A percentile compares a stretch with the other conserved stretches of the same genome.
phyloP scores from a whole-genome alignment of 2,329 filamentous ascomycete species.

The Pseudocercospora ulei region DNA sequence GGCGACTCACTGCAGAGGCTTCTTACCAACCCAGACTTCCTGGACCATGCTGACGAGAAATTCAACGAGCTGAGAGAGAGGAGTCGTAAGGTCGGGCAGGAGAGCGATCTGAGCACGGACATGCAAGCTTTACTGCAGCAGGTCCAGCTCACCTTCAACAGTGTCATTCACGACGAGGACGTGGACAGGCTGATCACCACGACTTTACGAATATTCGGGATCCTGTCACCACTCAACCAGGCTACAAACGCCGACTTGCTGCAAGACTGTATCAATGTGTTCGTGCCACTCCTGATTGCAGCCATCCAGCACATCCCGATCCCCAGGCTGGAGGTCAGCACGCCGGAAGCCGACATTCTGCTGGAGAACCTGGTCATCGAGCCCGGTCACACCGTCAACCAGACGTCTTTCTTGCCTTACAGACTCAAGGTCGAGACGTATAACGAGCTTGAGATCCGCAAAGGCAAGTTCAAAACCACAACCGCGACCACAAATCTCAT shows the following conservation, averaged over 20 bases:
- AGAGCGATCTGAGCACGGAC: slow-evolving; percentile 61
- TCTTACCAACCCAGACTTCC: slow-evolving; percentile 75
- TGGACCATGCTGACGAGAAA: slow-evolving; percentile 62
- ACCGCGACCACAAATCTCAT: slow-evolving; percentile 58
- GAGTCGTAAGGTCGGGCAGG: slow-evolving; percentile 49
- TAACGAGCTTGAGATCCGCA: slow-evolving; percentile 78
- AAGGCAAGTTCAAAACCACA: slow-evolving; percentile 61
- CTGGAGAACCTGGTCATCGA: slow-evolving; percentile 86
- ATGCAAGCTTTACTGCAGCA: slow-evolving; percentile 63
- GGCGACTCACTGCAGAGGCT: slow-evolving; percentile 68
- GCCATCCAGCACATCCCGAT: slow-evolving; percentile 81
- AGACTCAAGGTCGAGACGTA: slow-evolving; percentile 69
- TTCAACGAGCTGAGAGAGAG: slow-evolving; percentile 51
- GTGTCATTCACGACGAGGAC: slow-evolving; percentile 61
- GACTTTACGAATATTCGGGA: slow-evolving; percentile 54
- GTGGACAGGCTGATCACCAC: slow-evolving; percentile 60
- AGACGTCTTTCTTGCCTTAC: slow-evolving; percentile 82
- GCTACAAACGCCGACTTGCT: slow-evolving; percentile 62
- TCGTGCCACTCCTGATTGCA: slow-evolving; percentile 66
- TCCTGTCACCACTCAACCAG: slow-evolving; percentile 57
- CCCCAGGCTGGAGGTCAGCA: slow-evolving; percentile 76
- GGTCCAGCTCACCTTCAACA: slow-evolving; percentile 55
- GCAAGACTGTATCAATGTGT: slow-evolving; percentile 65
- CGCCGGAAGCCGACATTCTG: slow-evolving; percentile 72
- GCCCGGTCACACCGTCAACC: slow-evolving; percentile 72